These are phyloP conservation scores for Epithemia pelagica DNA, from an alignment of 108 stramenopile species.

Conservation along the genomic window DNA sequence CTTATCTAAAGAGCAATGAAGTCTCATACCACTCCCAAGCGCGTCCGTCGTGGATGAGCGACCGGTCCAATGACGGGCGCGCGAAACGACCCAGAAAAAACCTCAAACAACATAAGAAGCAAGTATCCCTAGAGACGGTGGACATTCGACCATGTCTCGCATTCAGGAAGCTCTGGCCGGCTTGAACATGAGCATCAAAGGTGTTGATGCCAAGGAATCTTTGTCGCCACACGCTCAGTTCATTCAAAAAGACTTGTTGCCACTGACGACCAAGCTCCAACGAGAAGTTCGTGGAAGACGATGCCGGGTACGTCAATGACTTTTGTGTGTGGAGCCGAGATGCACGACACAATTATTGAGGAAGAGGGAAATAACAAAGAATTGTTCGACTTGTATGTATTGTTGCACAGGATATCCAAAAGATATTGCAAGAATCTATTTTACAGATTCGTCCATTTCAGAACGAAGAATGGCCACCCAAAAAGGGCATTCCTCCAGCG, in stretches of 20 bases:
- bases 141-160: not conserved
- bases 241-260: constrained; percentile 27
- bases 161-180: not conserved
- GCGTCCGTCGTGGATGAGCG: too few relatives aligned
- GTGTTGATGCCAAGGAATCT: not conserved
- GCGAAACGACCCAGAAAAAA: too few relatives aligned
- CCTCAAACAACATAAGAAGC: too few relatives aligned
- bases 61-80: too few relatives aligned
- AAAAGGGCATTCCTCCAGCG: not conserved
- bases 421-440: constrained; percentile 27
- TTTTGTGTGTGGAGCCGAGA: too few relatives aligned
- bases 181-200: not conserved
- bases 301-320: constrained; percentile 36
- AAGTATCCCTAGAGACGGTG: too few relatives aligned
- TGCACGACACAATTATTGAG: too few relatives aligned
- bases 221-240: constrained; percentile 10
- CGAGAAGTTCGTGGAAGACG: constrained; percentile 36
- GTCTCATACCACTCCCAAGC: too few relatives aligned
- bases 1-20: too few relatives aligned
- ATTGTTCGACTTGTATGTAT: too few relatives aligned
- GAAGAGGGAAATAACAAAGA: too few relatives aligned
- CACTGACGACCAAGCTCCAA: constrained; percentile 37
- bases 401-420: constrained; percentile 33
- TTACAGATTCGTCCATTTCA: constrained; percentile 28
- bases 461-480: constrained; percentile 35